phyloP scores from a whole-genome alignment of 73 alveolate genomes.

The Paramecium bursaria region DNA sequence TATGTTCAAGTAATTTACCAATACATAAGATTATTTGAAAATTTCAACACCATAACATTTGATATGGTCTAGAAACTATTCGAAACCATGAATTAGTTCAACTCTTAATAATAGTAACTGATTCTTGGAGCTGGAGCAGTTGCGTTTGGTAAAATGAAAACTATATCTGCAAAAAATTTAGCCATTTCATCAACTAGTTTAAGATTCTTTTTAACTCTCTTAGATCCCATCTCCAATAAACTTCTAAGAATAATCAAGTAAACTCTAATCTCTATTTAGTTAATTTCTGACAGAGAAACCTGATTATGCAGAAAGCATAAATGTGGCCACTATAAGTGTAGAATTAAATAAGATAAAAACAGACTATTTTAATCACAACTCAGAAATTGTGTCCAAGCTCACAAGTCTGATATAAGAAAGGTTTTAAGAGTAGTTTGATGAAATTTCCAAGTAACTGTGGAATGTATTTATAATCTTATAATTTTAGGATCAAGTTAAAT shows the following conservation, averaged over 20 bases:
- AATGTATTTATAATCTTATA: neutral
- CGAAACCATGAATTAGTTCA: conserved; percentile 10
- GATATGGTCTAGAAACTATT: conserved; percentile 1
- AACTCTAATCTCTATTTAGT: neutral
- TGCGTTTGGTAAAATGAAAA: conserved; percentile 22
- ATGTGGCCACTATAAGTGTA: neutral
- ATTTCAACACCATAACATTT: neutral
- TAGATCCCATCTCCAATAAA: conserved; percentile 31
- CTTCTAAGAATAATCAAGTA: conserved; percentile 12
- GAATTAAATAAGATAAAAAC: conserved; percentile 22
- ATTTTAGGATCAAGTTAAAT: conserved; percentile 39
- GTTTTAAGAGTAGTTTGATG: conserved; percentile 33
- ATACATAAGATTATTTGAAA: conserved; percentile 26
- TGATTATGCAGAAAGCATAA: no score
- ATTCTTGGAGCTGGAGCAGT: conserved; percentile 55
- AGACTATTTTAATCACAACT: conserved; percentile 32
- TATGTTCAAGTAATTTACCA: conserved; percentile 6
- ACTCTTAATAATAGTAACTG: conserved; percentile 1
- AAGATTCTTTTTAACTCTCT: neutral
- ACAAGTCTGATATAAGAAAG: conserved; percentile 26
- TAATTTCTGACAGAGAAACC: neutral
- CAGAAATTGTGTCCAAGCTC: conserved; percentile 3
- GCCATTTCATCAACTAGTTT: conserved; percentile 58
- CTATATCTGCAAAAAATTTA: conserved; percentile 52
- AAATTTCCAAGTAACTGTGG: conserved; percentile 32